Evolutionary conservation across 352 stramenopile genomes (phyloP).

Genomic region (Pythium phragmitis): DNA sequence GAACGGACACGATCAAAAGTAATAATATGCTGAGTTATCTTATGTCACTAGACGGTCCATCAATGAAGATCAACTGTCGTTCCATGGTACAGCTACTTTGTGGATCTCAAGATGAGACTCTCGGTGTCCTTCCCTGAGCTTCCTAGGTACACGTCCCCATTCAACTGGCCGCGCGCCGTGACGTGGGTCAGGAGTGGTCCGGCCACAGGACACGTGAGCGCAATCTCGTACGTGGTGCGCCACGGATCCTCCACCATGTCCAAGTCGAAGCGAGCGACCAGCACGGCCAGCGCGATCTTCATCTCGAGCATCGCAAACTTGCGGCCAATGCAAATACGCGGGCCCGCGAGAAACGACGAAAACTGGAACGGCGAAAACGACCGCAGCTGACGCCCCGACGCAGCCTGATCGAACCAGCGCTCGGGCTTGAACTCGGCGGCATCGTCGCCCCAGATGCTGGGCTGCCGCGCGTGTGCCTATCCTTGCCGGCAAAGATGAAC

Average conservation of each 20-base stretch:
- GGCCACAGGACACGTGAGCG: constrained; percentile 42
- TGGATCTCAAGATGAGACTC: too few relatives aligned
- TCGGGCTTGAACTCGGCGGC: neutral
- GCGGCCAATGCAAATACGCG: constrained; percentile 57
- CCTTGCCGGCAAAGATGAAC: too few relatives aligned
- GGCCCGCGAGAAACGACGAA: constrained; percentile 44
- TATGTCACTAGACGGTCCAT: too few relatives aligned
- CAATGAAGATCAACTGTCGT: too few relatives aligned
- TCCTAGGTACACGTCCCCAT: neutral
- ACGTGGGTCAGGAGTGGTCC: constrained; percentile 28
- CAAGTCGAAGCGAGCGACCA: constrained; percentile 51
- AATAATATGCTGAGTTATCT: too few relatives aligned
- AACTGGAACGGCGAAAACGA: constrained; percentile 31
- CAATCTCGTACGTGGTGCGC: constrained; percentile 49
- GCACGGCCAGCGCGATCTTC: constrained; percentile 49
- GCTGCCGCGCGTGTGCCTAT: too few relatives aligned
- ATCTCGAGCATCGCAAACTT: constrained; percentile 61
- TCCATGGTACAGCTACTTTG: too few relatives aligned
- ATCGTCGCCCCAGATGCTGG: neutral
- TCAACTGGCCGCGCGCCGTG: neutral
- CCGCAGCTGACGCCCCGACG: too few relatives aligned
- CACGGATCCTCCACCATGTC: constrained; percentile 42
- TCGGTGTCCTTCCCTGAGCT: neutral
- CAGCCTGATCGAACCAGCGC: neutral
- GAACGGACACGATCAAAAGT: too few relatives aligned